phyloP scores from a whole-genome alignment of 2,329 filamentous ascomycete species.

The Hymenotorrendiella dingleyae region DNA sequence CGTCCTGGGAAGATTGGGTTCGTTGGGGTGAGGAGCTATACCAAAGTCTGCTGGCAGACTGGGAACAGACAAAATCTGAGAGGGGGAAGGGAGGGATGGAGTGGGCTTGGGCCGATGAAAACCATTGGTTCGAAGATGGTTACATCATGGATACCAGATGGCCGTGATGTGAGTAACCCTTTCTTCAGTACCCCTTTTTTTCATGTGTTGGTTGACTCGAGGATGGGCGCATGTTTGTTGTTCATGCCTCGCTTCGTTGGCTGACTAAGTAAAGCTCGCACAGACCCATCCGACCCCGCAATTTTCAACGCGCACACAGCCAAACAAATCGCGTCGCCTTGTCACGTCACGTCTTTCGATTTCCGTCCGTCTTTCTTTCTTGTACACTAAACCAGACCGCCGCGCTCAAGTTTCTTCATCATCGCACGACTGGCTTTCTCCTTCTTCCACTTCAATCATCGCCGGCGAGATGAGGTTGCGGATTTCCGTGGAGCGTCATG shows the following conservation, averaged over 20 bases:
- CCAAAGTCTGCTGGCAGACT: too few species aligned
- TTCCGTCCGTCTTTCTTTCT: background rate
- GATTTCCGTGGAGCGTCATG: slow-evolving; percentile 66
- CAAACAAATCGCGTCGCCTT: background rate
- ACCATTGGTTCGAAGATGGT: background rate
- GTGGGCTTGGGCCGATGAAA: background rate
- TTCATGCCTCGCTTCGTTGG: background rate
- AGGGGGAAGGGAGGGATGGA: slow-evolving; percentile 2
- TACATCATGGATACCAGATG: background rate
- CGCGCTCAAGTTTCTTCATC: background rate
- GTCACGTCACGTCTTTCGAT: background rate
- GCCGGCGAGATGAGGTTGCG: slow-evolving; percentile 60
- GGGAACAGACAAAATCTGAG: background rate
- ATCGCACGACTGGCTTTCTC: background rate
- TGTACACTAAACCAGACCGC: background rate
- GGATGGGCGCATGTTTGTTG: too few species aligned
- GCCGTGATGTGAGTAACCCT: background rate
- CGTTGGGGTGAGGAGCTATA: too few species aligned
- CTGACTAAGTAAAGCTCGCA: background rate
- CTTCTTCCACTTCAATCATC: background rate
- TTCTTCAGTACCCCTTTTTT: background rate
- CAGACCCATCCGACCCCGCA: too few species aligned
- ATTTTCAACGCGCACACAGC: background rate
- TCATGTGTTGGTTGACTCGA: background rate
- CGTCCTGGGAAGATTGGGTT: too few species aligned